Base-by-base conservation (phyloP, 1,284 basidiomycete species). In the Exobasidium cylindrosporum region DNA sequence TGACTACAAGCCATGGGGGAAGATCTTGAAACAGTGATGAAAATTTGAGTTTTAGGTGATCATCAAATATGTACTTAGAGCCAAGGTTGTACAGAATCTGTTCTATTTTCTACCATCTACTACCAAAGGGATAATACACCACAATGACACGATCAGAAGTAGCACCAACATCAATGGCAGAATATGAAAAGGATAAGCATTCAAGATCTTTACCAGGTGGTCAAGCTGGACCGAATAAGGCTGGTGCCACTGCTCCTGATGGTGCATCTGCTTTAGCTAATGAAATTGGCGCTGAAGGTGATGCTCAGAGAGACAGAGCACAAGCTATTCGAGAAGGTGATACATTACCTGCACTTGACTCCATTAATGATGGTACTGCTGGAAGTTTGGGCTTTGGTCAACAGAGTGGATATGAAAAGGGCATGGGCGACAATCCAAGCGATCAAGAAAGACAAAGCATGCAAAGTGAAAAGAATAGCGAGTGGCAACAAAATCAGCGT, bases 101-200 rank as follows among this genome's bases (percentile, higher is more conserved):
- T n/a, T n/a, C n/a, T n/a, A n/a, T n/a, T n/a, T n/a, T n/a, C n/a
- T n/a, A n/a, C n/a, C n/a, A n/a, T n/a, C n/a, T n/a, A n/a, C 35
- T 17, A 40, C 35, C 7, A 7, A 40, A 10, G 17, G 10, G 35
- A 40, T 40, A 40, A 40, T 40, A 7, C 7, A 11, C n/a, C 26
- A 60, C 24, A 11, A 60, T 60, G 58, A 60, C 58, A 58, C 29
- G 26, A 14, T n/a, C 58, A 30, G 58, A 60, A 57, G 50, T 43
- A 23, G 35, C 58, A 11, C 57, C 58, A 31, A 54, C 10, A 5
- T 58, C 58, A 23, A 13, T 56, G 23, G 55, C 58, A 35, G 58
- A 54, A 21, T 14, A 14, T 21, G 31, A 32, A 14, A 23, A 45
- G 4, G 50, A 60, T 31, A 30, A 43, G n/a, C 58, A 60, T 43